Base-by-base conservation (phyloP, 2,329 filamentous ascomycete species). In the Nectriaceae sp. region DNA sequence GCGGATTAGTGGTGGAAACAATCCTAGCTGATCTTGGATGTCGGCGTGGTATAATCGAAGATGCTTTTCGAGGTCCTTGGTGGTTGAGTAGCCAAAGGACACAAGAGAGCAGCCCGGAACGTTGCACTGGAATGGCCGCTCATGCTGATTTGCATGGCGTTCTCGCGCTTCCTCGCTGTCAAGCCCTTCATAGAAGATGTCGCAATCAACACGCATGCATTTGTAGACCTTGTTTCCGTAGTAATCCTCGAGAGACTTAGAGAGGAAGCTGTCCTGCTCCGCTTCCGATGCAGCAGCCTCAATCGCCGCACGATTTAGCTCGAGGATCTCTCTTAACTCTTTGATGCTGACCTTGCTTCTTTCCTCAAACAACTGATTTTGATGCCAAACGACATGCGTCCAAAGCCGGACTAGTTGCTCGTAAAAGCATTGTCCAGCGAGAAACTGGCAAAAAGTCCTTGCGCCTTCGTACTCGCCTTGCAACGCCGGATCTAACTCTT, bases 161-260 rank as follows among this genome's bases (percentile, higher is more conserved):
- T 75, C 67, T 5, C 65, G 62, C 1, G 53, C 54, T 10, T 59
- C 53, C 2, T 54, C 37, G 8, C 57, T 61, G 5, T 57, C 56
- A 56, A 74, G 76, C 0, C 75, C 75, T 35, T 72, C 61, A 38
- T 73, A 64, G 54, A 76, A 77, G 58, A 66, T 73, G 11, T 59
- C 61, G 55, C 75, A 77, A 2, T 59, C 67, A 10, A 70, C 61
- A n/a, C 64, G 66, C 2, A 58, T 49, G 54, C 75, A 77, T 47
- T 76, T 76, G 64, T 65, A 76, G 10, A 63, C 39, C 8, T 64
- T 65, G 4, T 52, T 24, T 4, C 74, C 73, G 47, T 77, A 75
- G 36, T 65, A 68, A 21, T 55, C 40, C 47, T 53, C 15, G 10
- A 65, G 31, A 0, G 5, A 42, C 0, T 22, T 47, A 2, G 55